Conservation (phyloP, 257 asterid species). For the Jaltomata sinuosa region DNA sequence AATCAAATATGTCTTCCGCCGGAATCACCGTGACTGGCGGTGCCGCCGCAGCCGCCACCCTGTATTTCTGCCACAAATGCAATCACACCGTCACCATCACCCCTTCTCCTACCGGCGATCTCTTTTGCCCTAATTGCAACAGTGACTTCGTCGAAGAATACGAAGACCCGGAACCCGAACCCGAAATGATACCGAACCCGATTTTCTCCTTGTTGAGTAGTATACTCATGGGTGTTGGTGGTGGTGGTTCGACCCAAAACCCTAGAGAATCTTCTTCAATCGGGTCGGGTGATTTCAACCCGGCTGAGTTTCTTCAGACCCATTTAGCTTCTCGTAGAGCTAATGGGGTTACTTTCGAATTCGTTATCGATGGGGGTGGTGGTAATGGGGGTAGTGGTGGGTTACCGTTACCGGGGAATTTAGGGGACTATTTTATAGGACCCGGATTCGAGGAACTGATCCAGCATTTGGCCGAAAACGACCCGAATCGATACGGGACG, state of each 20-base stretch:
- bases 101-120: conserved; percentile 41
- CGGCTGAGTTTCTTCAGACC: conserved; percentile 26
- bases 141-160: conserved; percentile 63
- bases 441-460: conserved; percentile 70
- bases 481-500: conserved; percentile 62
- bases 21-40: conserved; percentile 33
- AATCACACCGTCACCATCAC: conserved; percentile 39
- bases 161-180: conserved; percentile 22
- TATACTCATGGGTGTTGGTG: conserved; percentile 2
- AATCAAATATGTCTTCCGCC: conserved; percentile 35
- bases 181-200: conserved; percentile 18
- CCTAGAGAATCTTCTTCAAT: not conserved
- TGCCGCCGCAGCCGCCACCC: conserved; percentile 42
- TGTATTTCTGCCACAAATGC: conserved; percentile 77
- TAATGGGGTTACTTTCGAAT: conserved; percentile 45
- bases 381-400: conserved; percentile 17
- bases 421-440: conserved; percentile 65
- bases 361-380: conserved; percentile 28
- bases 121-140: conserved; percentile 58
- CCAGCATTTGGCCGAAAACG: conserved; percentile 75
- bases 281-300: conserved; percentile 38
- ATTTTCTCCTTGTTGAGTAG: conserved; percentile 26
- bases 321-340: conserved; percentile 45
- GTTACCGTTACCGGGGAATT: conserved; percentile 21
- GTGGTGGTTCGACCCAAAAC: not conserved